Evolutionary conservation across 495 filamentous ascomycete species (phyloP).

Genomic region (Penicillium macrosclerotiorum): DNA sequence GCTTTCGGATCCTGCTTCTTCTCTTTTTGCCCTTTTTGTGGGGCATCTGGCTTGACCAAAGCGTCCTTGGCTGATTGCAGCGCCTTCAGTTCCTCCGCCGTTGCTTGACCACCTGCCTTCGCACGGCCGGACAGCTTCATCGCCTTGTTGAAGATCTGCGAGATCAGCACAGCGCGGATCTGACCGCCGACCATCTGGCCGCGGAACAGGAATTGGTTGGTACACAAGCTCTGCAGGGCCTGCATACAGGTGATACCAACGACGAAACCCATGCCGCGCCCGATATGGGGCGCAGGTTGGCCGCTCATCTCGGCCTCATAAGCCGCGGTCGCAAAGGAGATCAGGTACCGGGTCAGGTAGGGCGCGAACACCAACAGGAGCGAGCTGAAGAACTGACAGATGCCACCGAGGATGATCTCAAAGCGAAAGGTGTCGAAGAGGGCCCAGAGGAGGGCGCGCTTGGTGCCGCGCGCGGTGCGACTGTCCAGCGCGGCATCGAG

Average conservation of each 20-base stretch:
- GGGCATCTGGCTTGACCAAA: constrained; percentile 34
- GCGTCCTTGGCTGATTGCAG: constrained; percentile 43
- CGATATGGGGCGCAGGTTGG: constrained; percentile 56
- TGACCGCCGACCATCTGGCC: constrained; percentile 81
- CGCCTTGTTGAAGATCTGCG: constrained; percentile 75
- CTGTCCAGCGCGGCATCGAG: constrained; percentile 65
- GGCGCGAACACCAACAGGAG: constrained; percentile 72
- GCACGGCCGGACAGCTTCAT: constrained; percentile 79
- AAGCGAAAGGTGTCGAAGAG: constrained; percentile 82
- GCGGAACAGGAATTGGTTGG: constrained; percentile 78
- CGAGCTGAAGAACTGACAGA: constrained; percentile 70
- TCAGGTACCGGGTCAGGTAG: constrained; percentile 71
- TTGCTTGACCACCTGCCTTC: constrained; percentile 61
- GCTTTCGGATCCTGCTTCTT: constrained; percentile 24
- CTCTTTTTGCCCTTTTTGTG: no score
- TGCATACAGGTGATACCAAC: constrained; percentile 78
- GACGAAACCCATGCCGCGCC: constrained; percentile 67
- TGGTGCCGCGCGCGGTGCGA: constrained; percentile 62
- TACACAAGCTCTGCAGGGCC: constrained; percentile 65
- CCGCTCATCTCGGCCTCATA: constrained; percentile 55
- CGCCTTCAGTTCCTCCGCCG: constrained; percentile 35
- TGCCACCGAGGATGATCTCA: constrained; percentile 81
- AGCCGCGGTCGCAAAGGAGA: constrained; percentile 75
- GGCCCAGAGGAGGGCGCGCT: constrained; percentile 74
- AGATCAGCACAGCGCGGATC: constrained; percentile 68